Base-by-base conservation (phyloP, 2,329 filamentous ascomycete species). In the Bipolaris gigantea region DNA sequence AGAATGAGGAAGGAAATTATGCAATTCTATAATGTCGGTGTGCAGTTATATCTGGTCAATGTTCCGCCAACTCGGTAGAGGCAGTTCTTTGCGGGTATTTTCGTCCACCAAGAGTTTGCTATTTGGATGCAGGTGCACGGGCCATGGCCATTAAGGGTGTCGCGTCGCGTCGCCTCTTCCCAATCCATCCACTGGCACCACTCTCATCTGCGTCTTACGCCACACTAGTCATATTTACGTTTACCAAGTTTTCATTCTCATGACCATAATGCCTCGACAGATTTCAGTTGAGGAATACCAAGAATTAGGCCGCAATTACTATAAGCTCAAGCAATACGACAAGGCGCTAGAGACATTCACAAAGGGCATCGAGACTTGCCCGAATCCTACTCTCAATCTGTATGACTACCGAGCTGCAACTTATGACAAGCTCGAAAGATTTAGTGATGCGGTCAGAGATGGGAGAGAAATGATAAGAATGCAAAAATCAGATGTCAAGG, bases 381-480 rank as follows among this genome's bases (percentile, higher is more conserved):
- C 8, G n/a, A 46, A 46, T n/a, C 66, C 67, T n/a, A 62, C 59
- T 4, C 40, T 69, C 11, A 54, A 51, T 52, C 72, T 85, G 27
- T 73, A 83, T 42, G 83, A 86, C 65, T 79, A 80, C 55, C 80
- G 83, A 44, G 79, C 82, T 34, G 83, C 83, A 11, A 79, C 80
- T 33, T 78, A 82, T 53, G 79, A 80, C 44, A 84, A 83, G 63
- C 71, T 85, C 9, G 74, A 74, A 15, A 70, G 83, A 54, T 74
- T 79, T 55, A 74, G 79, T 21, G 70, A 74, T 11, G 84, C 83
- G 0, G 74, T 86, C 9, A 75, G 77, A 50, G 83, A 86, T 75
- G 81, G 81, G n/a, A 80, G 80, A 57, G 74, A 75, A 18, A 84
- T 85, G 75, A 83, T 87, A 50, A 78, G 79, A 50, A 59, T 75